phyloP scores from a whole-genome alignment of 192 early-diverging fungal genomes.

The Backusella circina region DNA sequence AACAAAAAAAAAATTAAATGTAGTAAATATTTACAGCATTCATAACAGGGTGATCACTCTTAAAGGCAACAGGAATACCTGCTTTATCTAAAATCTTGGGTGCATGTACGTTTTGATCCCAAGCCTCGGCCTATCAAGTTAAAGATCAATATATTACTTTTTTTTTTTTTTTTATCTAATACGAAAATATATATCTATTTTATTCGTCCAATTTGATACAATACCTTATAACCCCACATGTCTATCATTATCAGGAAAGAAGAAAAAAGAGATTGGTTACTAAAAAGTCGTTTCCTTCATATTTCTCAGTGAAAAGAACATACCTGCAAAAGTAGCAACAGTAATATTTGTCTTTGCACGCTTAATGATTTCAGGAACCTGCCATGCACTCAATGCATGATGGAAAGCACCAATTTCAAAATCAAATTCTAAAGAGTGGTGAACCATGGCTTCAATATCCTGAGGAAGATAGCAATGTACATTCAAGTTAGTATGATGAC shows the following conservation, averaged over 20 bases:
- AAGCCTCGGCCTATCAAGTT: slow-evolving; percentile 56
- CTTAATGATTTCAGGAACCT: slow-evolving; percentile 47
- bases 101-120: slow-evolving; percentile 45
- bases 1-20: background rate
- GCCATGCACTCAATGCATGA: slow-evolving; percentile 59
- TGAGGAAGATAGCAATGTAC: slow-evolving; percentile 52
- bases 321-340: slow-evolving; percentile 51
- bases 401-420: slow-evolving; percentile 61
- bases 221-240: slow-evolving; percentile 44
- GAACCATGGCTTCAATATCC: slow-evolving; percentile 59
- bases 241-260: slow-evolving; percentile 11
- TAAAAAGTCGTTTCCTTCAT: background rate
- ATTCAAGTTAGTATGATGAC: slow-evolving; percentile 53
- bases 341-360: slow-evolving; percentile 49
- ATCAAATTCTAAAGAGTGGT: slow-evolving; percentile 51
- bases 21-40: slow-evolving; percentile 38
- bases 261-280: background rate
- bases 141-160: background rate
- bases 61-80: slow-evolving; percentile 62
- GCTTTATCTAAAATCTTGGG: slow-evolving; percentile 48
- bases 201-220: background rate
- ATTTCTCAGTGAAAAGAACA: background rate
- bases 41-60: slow-evolving; percentile 63
- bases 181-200: background rate
- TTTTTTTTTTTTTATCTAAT: too few relatives aligned